Conservation (phyloP, 1,284 basidiomycete genomes). For the Rhodotorula glutinis region DNA sequence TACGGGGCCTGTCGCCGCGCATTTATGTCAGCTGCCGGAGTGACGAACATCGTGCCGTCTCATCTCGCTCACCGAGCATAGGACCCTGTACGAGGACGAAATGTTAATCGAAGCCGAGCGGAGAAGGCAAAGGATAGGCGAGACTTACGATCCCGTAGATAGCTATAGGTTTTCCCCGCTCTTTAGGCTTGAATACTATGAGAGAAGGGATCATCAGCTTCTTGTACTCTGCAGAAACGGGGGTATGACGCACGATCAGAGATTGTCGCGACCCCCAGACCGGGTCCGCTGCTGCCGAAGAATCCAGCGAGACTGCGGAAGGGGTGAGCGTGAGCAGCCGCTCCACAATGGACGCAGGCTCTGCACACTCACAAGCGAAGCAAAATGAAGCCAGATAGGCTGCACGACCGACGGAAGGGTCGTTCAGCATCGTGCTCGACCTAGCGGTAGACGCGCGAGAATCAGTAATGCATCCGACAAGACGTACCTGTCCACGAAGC, state of each 20-base stretch:
- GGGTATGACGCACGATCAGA: constrained; percentile 42
- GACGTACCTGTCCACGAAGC: neutral
- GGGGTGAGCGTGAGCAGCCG: neutral
- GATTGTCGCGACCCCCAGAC: constrained; percentile 49
- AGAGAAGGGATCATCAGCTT: no score
- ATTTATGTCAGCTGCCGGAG: neutral
- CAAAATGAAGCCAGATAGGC: constrained; percentile 46
- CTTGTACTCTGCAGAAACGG: no score
- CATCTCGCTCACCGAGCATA: constrained; percentile 1
- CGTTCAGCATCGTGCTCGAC: no score
- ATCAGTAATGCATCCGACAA: neutral
- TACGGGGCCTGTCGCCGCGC: constrained; percentile 37
- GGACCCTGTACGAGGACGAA: neutral
- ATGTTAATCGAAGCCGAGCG: no score
- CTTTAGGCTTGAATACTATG: constrained; percentile 42
- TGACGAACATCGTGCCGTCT: accelerated
- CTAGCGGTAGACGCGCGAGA: no score
- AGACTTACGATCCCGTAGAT: constrained; percentile 45
- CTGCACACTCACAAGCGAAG: constrained; percentile 44
- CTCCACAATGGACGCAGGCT: no score
- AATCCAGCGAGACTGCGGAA: constrained; percentile 46
- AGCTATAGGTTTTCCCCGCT: constrained; percentile 47
- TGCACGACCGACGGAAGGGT: constrained; percentile 16
- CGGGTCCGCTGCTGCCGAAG: constrained; percentile 47
- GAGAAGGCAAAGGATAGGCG: no score